Base-by-base conservation (phyloP, 2,329 filamentous ascomycete genomes). In the Aspergillus unguis region DNA sequence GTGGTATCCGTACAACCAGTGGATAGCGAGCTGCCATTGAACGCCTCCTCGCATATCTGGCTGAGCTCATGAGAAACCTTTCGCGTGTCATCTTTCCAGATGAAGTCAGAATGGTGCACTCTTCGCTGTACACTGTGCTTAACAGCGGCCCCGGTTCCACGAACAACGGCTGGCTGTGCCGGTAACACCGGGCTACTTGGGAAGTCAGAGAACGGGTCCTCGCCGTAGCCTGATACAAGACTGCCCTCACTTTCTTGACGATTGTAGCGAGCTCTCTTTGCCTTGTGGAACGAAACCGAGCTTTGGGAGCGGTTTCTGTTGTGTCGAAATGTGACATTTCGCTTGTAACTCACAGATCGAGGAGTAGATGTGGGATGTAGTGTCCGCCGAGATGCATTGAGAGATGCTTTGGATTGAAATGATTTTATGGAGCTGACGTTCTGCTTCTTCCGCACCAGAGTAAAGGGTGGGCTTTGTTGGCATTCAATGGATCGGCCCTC, bases 31-130 rank as follows among this genome's bases (percentile, higher is more conserved):
- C 75, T 80, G 61, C 87, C 85, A 65, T 90, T 92, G 75, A 97
- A 96, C 1, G 92, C 92, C 64, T 94, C 89, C 65, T 97, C 92
- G 65, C 92, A 95, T 53, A 94, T 89, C 70, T 90, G 90, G 45
- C 90, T 90, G 56, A 96, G 85, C 62, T 90, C 90, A 62, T 83
- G 84, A 61, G 90, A 95, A 52, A 95, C 87, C 62, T 92, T 86
- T 5, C 90, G 81, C 49, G 94, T 82, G 66, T 96, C 92, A 53
- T 91, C 90, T 61, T 83, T 85, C 71, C 84, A 86, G 44, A 77
- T 75, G 36, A 80, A 75, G 50, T 73, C 77, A 1, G 75, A 62
- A 5, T 68, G 65, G 2, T 67, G 64, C 11, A 76, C 41, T 67
- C 77, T 66, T 66, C 73, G 58, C 67, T 80, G 69, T 66, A 59